phyloP scores from a whole-genome alignment of 129 eudicot genomes.

The Ambrosia artemisiifolia region DNA sequence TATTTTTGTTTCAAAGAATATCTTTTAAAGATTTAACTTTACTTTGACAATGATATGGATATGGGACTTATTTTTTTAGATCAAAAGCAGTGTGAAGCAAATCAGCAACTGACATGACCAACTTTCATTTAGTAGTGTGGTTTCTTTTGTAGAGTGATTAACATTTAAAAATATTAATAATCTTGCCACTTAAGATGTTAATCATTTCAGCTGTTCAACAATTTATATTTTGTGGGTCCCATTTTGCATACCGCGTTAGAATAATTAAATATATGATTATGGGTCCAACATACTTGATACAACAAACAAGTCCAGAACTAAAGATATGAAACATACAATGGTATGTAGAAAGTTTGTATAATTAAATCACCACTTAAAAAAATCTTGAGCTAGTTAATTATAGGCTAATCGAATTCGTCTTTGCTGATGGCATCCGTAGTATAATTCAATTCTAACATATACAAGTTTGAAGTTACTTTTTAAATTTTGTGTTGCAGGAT shows the following conservation, averaged over 20 bases:
- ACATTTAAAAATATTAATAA: neutral
- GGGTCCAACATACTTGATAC: neutral
- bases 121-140: neutral
- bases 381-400: neutral
- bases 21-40: neutral
- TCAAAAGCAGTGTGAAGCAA: conserved; percentile 5
- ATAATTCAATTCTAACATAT: conserved; percentile 29
- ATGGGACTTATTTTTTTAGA: conserved; percentile 7
- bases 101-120: conserved; percentile 6
- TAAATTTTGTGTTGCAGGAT: conserved; percentile 13
- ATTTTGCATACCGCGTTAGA: neutral
- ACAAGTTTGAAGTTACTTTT: conserved; percentile 10
- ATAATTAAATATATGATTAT: neutral
- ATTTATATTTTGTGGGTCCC: conserved; percentile 11
- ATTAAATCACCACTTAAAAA: neutral
- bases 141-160: conserved; percentile 11
- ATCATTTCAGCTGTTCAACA: neutral
- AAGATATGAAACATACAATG: conserved; percentile 7
- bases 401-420: conserved; percentile 4
- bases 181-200: neutral
- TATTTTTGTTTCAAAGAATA: neutral
- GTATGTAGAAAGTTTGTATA: conserved; percentile 1
- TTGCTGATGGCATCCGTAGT: conserved; percentile 25
- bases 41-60: conserved; percentile 10
- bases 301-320: neutral